These are phyloP conservation scores for Chytridium lagenaria DNA, from an alignment of 371 early-diverging fungal genomes.

Conservation along the genomic window DNA sequence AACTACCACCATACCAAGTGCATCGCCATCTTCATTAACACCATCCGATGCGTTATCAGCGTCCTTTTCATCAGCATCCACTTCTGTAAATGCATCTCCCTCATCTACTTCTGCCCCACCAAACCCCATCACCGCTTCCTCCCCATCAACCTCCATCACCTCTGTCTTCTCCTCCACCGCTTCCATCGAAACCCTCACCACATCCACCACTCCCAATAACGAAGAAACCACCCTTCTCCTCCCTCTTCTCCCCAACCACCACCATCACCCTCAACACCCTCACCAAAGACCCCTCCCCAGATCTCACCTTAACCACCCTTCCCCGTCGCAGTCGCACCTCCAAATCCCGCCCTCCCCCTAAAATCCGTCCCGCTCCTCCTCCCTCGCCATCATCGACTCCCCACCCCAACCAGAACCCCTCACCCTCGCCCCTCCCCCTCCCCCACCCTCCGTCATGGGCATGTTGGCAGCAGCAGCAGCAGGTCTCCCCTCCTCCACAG, in stretches of 20 bases:
- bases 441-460: too few relatives aligned
- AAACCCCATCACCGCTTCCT: not conserved
- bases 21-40: too few relatives aligned
- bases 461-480: too few relatives aligned
- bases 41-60: not conserved
- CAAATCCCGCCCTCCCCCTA: too few relatives aligned
- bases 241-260: not conserved
- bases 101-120: not conserved
- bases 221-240: not conserved
- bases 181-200: slow-evolving; percentile 11
- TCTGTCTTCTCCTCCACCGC: not conserved
- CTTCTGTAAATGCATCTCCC: not conserved
- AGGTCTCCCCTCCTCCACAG: too few relatives aligned
- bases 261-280: not conserved
- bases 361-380: too few relatives aligned
- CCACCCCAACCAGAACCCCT: too few relatives aligned
- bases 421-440: too few relatives aligned
- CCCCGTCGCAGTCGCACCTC: not conserved
- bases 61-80: not conserved
- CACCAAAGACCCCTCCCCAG: not conserved
- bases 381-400: too few relatives aligned
- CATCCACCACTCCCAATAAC: not conserved
- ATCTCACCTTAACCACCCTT: not conserved
- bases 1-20: too few relatives aligned
- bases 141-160: not conserved